Base-by-base conservation (phyloP, 805 yeast species). In the Priceomyces medius region DNA sequence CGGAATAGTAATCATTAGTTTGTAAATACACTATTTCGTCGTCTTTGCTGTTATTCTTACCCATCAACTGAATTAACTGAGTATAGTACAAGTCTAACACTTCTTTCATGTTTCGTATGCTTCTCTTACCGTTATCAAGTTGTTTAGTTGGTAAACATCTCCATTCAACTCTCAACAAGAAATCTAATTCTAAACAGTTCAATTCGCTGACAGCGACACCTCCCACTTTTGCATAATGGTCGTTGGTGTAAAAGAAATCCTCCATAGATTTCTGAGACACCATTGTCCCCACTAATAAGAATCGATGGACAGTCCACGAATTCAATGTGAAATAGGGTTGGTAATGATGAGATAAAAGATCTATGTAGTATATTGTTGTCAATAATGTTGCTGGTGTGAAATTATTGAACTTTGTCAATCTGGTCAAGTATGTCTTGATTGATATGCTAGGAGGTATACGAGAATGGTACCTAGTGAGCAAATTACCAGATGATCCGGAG, bases 161-260 rank as follows among this genome's bases (percentile, higher is more conserved):
- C 79, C 93, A 91, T 44, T 81, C 79, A 7, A 91, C 91, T 46
- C 89, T 72, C 37, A 77, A 76, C 34, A 91, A 73, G 54, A 93
- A 89, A 61, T 93, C 98, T 40, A 85, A 81, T 58, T 91, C 99
- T 35, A 91, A 70, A 41, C 91, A 74, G 61, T 93, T 93, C 50
- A 90, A 69, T 58, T 89, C 97, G 44, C 81, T 75, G 36, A 84
- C 67, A 32, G 88, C 88, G 3, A 89, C 85, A 45, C 99, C 98
- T 3, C 99, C 99, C 14, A 93, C 97, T 58, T 85, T 86, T 9
- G 98, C 96, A 56, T 93, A 91, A 61, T 93, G 97, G 34, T 83
- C 77, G 62, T 90, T 91, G 12, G 97, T 88, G 64, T 93, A 90
- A 63, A 93, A 91, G 19, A 90, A 84, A 64, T 91, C 99, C 62